Conservation (phyloP, 2,329 filamentous ascomycete genomes). For the Fusarium nelsonii region DNA sequence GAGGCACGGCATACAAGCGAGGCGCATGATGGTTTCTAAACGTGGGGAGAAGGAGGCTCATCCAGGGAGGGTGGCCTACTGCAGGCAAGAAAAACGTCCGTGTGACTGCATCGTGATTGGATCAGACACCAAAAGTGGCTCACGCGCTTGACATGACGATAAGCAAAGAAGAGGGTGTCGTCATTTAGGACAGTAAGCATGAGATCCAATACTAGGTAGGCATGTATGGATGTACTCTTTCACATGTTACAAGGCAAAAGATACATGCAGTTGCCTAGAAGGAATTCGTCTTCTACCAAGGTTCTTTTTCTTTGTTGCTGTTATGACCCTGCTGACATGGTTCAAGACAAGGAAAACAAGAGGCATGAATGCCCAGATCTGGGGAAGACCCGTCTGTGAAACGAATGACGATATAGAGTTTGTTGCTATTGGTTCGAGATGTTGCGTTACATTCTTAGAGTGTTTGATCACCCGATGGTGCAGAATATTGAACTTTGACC, state of each 20-base stretch:
- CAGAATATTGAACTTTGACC: slow-evolving; percentile 3
- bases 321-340: slow-evolving; percentile 22
- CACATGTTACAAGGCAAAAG: background rate
- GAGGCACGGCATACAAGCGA: slow-evolving; percentile 37
- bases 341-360: slow-evolving; percentile 1
- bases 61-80: background rate
- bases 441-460: slow-evolving; percentile 9
- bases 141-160: background rate
- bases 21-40: slow-evolving; percentile 34
- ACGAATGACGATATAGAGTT: slow-evolving; percentile 12
- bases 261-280: slow-evolving; percentile 33
- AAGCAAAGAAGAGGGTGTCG: slow-evolving; percentile 37
- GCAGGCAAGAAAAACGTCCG: background rate
- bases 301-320: slow-evolving; percentile 30
- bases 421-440: background rate
- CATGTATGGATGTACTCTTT: background rate
- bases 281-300: slow-evolving; percentile 25
- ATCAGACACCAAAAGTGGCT: background rate
- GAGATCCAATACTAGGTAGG: no score
- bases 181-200: slow-evolving; percentile 20
- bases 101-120: background rate
- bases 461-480: slow-evolving; percentile 20
- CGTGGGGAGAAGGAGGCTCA: background rate
- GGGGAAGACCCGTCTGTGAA: slow-evolving; percentile 1
- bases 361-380: background rate